Evolutionary conservation across 2,329 filamentous ascomycete species (phyloP).

Genomic region (Pseudogymnoascus sp.): DNA sequence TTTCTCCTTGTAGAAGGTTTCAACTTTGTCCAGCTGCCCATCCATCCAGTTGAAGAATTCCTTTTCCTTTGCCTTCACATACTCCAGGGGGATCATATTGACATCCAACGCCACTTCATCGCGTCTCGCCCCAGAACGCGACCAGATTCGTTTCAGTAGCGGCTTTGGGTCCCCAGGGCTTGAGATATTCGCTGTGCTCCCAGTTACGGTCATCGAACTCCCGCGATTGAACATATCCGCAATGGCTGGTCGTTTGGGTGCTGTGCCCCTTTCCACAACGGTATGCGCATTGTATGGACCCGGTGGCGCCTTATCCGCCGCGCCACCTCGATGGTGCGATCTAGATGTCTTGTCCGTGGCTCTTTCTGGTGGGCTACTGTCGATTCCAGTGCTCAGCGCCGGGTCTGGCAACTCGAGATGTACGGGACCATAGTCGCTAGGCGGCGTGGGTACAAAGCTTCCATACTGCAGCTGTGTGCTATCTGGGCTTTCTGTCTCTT

Average conservation of each 20-base stretch:
- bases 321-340: neutral
- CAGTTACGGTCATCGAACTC: slow-evolving; percentile 1
- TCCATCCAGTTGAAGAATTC: slow-evolving; percentile 87
- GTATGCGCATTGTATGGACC: slow-evolving; percentile 1
- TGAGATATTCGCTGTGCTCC: neutral
- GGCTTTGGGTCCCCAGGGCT: neutral
- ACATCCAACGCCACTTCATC: slow-evolving; percentile 32
- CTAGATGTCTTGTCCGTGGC: neutral
- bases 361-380: neutral
- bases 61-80: slow-evolving; percentile 66
- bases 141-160: slow-evolving; percentile 4
- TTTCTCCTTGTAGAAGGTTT: slow-evolving; percentile 80
- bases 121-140: neutral
- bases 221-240: slow-evolving; percentile 1
- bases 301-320: neutral
- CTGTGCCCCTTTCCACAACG: neutral
- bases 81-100: slow-evolving; percentile 50
- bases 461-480: slow-evolving; percentile 44
- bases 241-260: neutral
- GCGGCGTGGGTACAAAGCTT: slow-evolving; percentile 55
- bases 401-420: slow-evolving; percentile 57
- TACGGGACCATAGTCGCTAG: slow-evolving; percentile 26
- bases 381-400: slow-evolving; percentile 31
- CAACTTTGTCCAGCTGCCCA: slow-evolving; percentile 80
- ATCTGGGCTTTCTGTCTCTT: neutral